A percentile compares a stretch with the other conserved stretches of the same genome.
These are phyloP conservation scores for Pseudocercospora vitis DNA, from an alignment of 2,329 filamentous ascomycete genomes.

Conservation along the genomic window DNA sequence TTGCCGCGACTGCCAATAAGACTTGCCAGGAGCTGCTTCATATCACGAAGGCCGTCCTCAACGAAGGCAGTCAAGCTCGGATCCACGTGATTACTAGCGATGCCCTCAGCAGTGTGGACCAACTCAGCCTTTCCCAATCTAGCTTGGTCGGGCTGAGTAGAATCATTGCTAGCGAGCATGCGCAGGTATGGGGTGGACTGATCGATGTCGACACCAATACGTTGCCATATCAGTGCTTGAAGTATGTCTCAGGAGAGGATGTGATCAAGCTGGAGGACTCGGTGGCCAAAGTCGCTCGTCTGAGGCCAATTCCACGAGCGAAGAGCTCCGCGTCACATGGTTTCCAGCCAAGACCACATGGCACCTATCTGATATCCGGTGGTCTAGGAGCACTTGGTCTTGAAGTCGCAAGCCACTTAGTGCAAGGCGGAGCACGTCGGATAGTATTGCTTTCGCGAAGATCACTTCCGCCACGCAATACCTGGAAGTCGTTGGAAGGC, in stretches of 20 bases:
- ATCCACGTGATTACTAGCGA: not conserved
- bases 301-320: not conserved
- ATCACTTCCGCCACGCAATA: not conserved
- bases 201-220: not conserved
- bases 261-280: not conserved
- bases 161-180: not conserved
- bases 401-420: not conserved
- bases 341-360: not conserved
- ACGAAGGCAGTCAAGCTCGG: not conserved
- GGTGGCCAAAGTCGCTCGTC: not conserved
- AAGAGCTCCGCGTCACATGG: not conserved
- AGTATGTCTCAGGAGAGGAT: not conserved
- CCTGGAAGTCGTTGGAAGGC: not conserved
- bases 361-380: not conserved
- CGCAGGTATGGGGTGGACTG: not conserved
- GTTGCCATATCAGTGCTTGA: not conserved
- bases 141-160: not conserved
- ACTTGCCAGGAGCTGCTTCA: not conserved
- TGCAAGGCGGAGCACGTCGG: not conserved
- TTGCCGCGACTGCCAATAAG: not conserved
- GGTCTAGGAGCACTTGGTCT: not conserved
- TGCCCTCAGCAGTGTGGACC: not conserved
- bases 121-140: not conserved
- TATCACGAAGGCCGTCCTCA: not conserved
- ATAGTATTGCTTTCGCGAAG: not conserved